phyloP scores from a whole-genome alignment of 352 stramenopile genomes.

The Phytophthora aleatoria region DNA sequence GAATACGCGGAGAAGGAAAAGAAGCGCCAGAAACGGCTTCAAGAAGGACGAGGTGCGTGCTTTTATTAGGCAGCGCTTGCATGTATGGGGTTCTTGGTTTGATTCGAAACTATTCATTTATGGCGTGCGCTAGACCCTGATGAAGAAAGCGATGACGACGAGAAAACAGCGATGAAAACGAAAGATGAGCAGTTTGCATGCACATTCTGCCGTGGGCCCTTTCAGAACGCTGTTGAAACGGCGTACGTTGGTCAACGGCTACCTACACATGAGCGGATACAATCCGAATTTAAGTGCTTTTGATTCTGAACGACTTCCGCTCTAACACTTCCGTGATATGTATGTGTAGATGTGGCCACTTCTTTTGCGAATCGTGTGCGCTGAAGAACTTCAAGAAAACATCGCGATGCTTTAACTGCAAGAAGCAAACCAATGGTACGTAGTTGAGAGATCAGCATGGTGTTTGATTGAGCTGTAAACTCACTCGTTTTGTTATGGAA shows the following conservation, averaged over 20 bases:
- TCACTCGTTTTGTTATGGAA: not conserved
- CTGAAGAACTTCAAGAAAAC: slow-evolving; percentile 86
- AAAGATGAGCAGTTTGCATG: slow-evolving; percentile 94
- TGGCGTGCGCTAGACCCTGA: slow-evolving; percentile 37
- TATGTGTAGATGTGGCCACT: slow-evolving; percentile 89
- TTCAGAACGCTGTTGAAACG: slow-evolving; percentile 95
- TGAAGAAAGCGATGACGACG: slow-evolving; percentile 63
- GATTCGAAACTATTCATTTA: not conserved
- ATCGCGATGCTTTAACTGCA: slow-evolving; percentile 93
- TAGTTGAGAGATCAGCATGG: not conserved
- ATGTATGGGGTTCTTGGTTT: not conserved
- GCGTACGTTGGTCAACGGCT: slow-evolving; percentile 37
- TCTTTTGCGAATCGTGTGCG: slow-evolving; percentile 96
- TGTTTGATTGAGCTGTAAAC: not conserved
- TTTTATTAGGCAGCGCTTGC: not conserved
- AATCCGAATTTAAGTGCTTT: not conserved
- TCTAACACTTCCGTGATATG: not conserved
- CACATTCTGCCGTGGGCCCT: slow-evolving; percentile 93
- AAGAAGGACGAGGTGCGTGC: slow-evolving; percentile 47
- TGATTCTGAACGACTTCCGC: not conserved
- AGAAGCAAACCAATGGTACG: slow-evolving; percentile 92
- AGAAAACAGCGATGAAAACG: slow-evolving; percentile 68
- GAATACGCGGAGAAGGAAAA: slow-evolving; percentile 95
- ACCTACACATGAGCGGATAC: not conserved
- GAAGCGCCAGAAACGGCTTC: slow-evolving; percentile 81